Base-by-base conservation (phyloP, 148 eudicot genomes). In the Hydrangea macrophylla region DNA sequence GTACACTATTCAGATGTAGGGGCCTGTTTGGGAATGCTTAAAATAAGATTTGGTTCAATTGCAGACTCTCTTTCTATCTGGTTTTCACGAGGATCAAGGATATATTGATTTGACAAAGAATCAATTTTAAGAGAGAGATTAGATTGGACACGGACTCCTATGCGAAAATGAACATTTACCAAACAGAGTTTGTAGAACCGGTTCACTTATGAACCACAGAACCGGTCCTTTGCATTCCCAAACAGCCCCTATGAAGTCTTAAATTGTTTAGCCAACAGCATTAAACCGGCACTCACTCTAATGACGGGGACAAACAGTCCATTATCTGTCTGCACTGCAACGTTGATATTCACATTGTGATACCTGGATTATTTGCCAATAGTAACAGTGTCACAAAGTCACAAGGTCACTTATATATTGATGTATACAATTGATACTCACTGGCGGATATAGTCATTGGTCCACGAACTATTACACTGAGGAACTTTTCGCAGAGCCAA, bases 311-410 rank as follows among this genome's bases (percentile, higher is more conserved):
- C 97, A 69, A 78, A 91, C 55, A 94, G 65, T 71, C 97, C 99
- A 76, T 94, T 88, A 30, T 94, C 97, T 54, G 99, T 94, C 81
- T 94, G 99, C 77, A 94, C 99, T 31, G 99, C 99, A 32, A 94
- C 93, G 69, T 87, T 91, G 70, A 94, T 81, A 70, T 94, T 87
- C 72, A 94, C 97, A 64, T 94, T 86, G 54, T 83, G 83, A 58
- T 54, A 94, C 88, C 99, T 94, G 83, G 56, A 64, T 30, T 39
- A 42, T 70, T 40, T 23, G 42, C 13, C 24, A 59, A 70, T 15
- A 53, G 27, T 66, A 33, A 59, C 2, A 71, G 60, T 22, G 58
- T 65, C 58, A 68, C 8, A 30, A 42, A 28, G 20, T 45, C 25
- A 51, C 40, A 7, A 45, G 30, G 20, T 58, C n/a, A 45, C 7